Evolutionary conservation across 2,329 filamentous ascomycete genomes (phyloP).

Genomic region (Monosporascus sp.): DNA sequence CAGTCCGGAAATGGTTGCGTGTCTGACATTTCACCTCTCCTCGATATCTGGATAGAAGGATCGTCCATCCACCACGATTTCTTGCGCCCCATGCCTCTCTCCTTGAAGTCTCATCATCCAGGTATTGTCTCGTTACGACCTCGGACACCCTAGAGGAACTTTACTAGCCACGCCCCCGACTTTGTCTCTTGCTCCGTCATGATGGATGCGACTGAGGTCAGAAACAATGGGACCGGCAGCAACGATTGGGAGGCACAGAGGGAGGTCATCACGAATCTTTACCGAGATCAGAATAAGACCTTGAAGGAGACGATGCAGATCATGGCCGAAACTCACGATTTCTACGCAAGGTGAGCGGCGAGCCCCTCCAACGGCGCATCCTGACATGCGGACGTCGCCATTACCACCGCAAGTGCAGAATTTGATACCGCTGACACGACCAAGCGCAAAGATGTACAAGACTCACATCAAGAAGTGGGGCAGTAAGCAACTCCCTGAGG

Average conservation of each 20-base stretch:
- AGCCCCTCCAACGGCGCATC: background rate
- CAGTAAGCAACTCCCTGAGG: constrained; percentile 3
- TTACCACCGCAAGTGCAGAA: background rate
- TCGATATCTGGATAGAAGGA: too few species aligned
- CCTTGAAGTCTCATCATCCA: background rate
- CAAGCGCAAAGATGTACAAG: constrained; percentile 26
- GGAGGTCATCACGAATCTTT: background rate
- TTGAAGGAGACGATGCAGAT: constrained; percentile 24
- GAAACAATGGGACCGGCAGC: background rate
- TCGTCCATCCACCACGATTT: too few species aligned
- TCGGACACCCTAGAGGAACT: too few species aligned
- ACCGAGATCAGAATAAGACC: constrained; percentile 24
- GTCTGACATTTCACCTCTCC: background rate
- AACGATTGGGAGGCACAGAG: constrained; percentile 2
- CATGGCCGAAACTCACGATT: constrained; percentile 39
- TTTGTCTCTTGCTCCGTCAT: background rate
- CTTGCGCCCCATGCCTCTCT: background rate
- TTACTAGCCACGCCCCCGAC: too few species aligned
- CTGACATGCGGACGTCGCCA: background rate
- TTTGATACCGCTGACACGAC: constrained; percentile 3
- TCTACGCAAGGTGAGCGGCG: constrained; percentile 37
- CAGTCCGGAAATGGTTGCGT: background rate
- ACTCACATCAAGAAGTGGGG: constrained; percentile 26
- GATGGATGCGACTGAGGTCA: background rate
- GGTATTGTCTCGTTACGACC: background rate